Evolutionary conservation across 2,329 filamentous ascomycete genomes (phyloP).

Genomic region (Penicillium sp.): DNA sequence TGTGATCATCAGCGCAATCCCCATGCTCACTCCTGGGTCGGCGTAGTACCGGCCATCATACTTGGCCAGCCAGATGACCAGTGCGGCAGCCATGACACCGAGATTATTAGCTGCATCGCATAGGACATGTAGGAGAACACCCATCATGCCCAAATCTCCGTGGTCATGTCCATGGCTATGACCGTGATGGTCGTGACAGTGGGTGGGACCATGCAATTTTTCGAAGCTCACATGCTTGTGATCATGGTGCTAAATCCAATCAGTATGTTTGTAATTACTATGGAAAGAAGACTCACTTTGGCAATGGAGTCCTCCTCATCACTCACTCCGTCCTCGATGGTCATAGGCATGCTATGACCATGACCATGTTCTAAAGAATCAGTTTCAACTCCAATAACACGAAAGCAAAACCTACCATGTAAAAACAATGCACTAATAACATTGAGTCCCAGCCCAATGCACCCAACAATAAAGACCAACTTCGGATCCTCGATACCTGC

Average conservation of each 20-base stretch:
- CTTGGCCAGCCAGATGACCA: conserved; percentile 62
- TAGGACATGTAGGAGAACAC: conserved; percentile 64
- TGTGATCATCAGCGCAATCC: conserved; percentile 68
- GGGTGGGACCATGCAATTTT: conserved; percentile 3
- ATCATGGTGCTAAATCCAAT: conserved; percentile 17
- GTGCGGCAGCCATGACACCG: conserved; percentile 64
- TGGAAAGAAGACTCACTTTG: conserved; percentile 8
- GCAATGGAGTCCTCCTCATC: conserved; percentile 11
- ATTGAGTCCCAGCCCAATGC: conserved; percentile 62
- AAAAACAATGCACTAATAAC: conserved; percentile 61
- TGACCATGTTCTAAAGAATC: conserved; percentile 19
- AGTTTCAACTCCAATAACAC: not conserved
- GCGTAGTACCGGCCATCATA: conserved; percentile 61
- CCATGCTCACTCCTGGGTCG: conserved; percentile 64
- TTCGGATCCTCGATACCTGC: conserved; percentile 60
- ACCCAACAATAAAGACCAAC: conserved; percentile 64
- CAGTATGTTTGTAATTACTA: not conserved
- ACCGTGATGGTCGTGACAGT: conserved; percentile 11
- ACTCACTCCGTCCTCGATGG: conserved; percentile 10
- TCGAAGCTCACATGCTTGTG: conserved; percentile 24
- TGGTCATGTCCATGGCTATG: conserved; percentile 29
- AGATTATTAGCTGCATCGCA: conserved; percentile 72
- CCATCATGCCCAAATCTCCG: conserved; percentile 63
- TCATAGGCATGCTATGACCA: conserved; percentile 4
- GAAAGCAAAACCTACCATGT: conserved; percentile 47